phyloP scores from a whole-genome alignment of 371 early-diverging fungal genomes.

The Mortierella sp. region DNA sequence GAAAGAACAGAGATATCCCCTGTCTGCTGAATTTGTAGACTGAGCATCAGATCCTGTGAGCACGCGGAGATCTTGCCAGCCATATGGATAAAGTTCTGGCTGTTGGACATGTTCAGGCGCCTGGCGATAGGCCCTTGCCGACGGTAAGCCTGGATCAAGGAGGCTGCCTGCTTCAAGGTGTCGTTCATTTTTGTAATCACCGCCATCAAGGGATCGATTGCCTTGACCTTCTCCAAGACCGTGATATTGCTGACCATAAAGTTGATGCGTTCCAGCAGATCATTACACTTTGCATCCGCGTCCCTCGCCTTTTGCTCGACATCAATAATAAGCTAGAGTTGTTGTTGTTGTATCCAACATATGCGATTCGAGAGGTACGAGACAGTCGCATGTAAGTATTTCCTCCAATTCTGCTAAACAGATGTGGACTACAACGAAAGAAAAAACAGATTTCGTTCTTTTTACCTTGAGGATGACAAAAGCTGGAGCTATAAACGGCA shows the following conservation, averaged over 20 bases:
- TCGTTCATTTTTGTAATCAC: slow-evolving; percentile 55
- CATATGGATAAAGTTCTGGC: slow-evolving; percentile 54
- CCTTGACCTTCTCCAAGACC: slow-evolving; percentile 52
- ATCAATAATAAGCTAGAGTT: slow-evolving; percentile 59
- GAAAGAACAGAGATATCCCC: slow-evolving; percentile 56
- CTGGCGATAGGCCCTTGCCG: slow-evolving; percentile 61
- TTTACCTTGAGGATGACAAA: slow-evolving; percentile 56
- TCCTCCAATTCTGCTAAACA: too few relatives aligned
- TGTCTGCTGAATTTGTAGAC: slow-evolving; percentile 63
- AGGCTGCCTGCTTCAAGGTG: slow-evolving; percentile 54
- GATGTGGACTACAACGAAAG: too few relatives aligned
- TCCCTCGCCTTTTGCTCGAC: slow-evolving; percentile 59
- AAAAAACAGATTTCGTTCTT: too few relatives aligned
- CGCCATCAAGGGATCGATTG: slow-evolving; percentile 34
- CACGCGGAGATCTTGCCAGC: slow-evolving; percentile 45
- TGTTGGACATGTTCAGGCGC: slow-evolving; percentile 60
- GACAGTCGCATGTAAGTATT: too few relatives aligned
- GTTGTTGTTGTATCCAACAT: too few relatives aligned
- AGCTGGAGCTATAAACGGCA: slow-evolving; percentile 61
- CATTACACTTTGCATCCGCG: slow-evolving; percentile 57
- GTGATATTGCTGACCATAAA: slow-evolving; percentile 60
- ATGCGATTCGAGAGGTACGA: too few relatives aligned
- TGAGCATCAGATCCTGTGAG: slow-evolving; percentile 60
- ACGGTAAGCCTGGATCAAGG: slow-evolving; percentile 59
- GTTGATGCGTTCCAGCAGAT: slow-evolving; percentile 61